Base-by-base conservation (phyloP, 371 early-diverging fungal genomes). In the Mortierella sp. region DNA sequence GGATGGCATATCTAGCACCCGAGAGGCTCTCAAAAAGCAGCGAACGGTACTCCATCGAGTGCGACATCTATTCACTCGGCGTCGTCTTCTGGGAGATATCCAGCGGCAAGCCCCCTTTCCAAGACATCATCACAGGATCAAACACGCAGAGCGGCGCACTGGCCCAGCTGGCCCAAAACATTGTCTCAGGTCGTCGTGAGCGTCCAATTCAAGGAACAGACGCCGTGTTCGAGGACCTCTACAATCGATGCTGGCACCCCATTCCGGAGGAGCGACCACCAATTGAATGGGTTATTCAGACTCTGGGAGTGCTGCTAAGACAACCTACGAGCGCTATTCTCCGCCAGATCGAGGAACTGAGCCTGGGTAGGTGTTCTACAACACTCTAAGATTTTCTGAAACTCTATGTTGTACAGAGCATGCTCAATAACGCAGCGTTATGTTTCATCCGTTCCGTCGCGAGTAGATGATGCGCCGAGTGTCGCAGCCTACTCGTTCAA, bases 51-150 rank as follows among this genome's bases (percentile, higher is more conserved):
- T 28, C 76, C 1, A n/a, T 30, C 21, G 76, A 76, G n/a, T 69
- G 69, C 15, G 76, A 76, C 37, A 61, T 76, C 37, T 76, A 76
- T 26, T 76, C 76, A 1, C 60, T 76, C 4, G 76, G 76, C 4
- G 32, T 76, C 24, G 65, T 76, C 28, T 39, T 76, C 4, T 76
- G 76, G 76, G 76, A 76, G 32, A 69, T 76, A n/a, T 76, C 76
- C 41, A 69, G 70, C 26, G 76, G 76, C 24, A 59, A 65, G 9
- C 69, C 76, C 6, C 76, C 76, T 0, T 76, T 57, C 19, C 60
- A 69, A 9, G 69, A 69, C 2, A 37, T 76, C 27, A 52, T 66
- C 47, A 67, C 61, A 1, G 54, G 57, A 5, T 30, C 60, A 17
- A 64, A 59, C 37, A 56, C 56, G 19, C 70, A 68, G 46, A 64